Percentiles rank a stretch among this genome's conserved stretches.
phyloP scores from a whole-genome alignment of 345 rosid species.

The Citrus maxima region DNA sequence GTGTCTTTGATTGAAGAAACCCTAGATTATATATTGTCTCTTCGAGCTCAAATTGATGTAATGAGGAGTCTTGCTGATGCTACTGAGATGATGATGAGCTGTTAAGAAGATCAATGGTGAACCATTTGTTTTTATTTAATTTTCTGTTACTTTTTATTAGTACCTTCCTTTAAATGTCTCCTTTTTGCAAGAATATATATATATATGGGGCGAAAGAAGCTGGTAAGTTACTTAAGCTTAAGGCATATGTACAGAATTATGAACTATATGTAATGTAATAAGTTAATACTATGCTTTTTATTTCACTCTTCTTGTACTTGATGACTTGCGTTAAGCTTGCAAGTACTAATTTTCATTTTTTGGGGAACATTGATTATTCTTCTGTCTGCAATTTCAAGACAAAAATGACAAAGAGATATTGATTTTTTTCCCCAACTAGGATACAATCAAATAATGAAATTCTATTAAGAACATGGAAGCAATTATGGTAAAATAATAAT shows the following conservation, averaged over 20 bases:
- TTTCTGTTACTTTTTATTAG: not conserved
- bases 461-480: not conserved
- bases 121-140: not conserved
- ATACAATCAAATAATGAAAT: not conserved
- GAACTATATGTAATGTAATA: slow-evolving; percentile 25
- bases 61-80: slow-evolving; percentile 53
- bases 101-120: slow-evolving; percentile 24
- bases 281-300: slow-evolving; percentile 17
- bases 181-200: slow-evolving; percentile 5
- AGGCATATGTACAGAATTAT: slow-evolving; percentile 27
- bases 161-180: not conserved
- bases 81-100: slow-evolving; percentile 15
- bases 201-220: slow-evolving; percentile 10
- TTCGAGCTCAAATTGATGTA: slow-evolving; percentile 75
- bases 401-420: not conserved
- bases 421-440: not conserved
- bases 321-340: slow-evolving; percentile 5
- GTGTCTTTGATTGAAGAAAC: slow-evolving; percentile 66
- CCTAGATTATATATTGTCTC: slow-evolving; percentile 74
- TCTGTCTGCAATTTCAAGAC: not conserved
- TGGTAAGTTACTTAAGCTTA: slow-evolving; percentile 6
- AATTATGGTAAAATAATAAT: not conserved
- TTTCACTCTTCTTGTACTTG: not conserved
- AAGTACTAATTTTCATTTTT: not conserved
- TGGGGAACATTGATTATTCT: not conserved